Evolutionary conservation across 2,329 filamentous ascomycete genomes (phyloP), one percentile per base, ranked within the genome.

Genomic region (Exophiala xenobiotica): DNA sequence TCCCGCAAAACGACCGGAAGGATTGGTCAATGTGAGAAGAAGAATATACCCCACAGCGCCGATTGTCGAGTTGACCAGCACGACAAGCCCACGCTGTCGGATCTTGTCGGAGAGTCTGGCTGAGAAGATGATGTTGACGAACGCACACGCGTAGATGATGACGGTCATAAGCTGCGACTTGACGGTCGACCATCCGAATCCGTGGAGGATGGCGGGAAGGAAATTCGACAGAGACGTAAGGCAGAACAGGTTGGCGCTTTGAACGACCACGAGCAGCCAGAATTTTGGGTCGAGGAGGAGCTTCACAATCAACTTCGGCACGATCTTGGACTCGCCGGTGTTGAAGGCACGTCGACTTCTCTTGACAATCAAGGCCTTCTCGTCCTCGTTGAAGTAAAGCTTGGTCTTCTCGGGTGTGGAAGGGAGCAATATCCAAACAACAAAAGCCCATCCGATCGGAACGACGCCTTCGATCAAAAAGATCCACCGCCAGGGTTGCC

Each of bases 401-500:
- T 33, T 45, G 8, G 45, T 18, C 9, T 42, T 37, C 26, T 53
- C 49, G 19, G 49, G 49, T 3, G 49, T 53, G 23, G 37, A 16
- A 23, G 49, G 49, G 19, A 53, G 49, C 8, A 53, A 38, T 7
- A 31, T 9, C 8, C 40, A 23, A n/a, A 53, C 44, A n/a, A 53
- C 20, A 42, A 53, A 47, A 9, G 43, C 49, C 49, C 49, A 53
- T 3, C 49, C 49, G 18, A 53, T 6, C 33, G 53, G n/a, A 3
- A 44, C 31, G n/a, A 35, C 31, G 31, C 75, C 75, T 57, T 78
- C 75, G 12, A 71, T 63, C 27, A 77, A 73, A 59, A 77, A 77
- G 20, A 77, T 71, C 74, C 74, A 76, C 18, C 70, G 67, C 73
- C 73, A 75, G 6, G 3, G 64, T 62, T 12, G 56, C 41, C 69